Base-by-base conservation (phyloP, 768 basidiomycete species). In the Myochromella boudieri region DNA sequence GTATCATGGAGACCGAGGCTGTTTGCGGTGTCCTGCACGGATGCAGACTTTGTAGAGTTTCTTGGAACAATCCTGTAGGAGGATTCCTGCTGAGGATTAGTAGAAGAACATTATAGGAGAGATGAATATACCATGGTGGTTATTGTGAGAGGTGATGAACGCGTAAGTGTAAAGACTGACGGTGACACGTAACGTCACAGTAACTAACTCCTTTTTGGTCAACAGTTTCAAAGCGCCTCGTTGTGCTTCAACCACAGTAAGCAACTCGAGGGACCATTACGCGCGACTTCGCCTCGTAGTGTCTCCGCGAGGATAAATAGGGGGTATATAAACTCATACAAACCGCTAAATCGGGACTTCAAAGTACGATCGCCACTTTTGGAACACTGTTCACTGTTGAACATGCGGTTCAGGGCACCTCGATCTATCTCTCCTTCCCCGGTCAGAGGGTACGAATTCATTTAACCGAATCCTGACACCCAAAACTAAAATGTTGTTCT, bases 1-100 rank as follows among this genome's bases (percentile, higher is more conserved):
- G 90, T 82, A 64, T 97, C 93, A 64, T 97, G 95, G 1, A 93
- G 74, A 31, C 94, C 95, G 44, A 91, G 70, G 53, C 76, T 76
- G 66, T 86, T 87, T 42, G 81, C 77, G 5, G 83, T 91, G 62
- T 83, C 76, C 49, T 77, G 67, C 37, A 88, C 60, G 4, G 88
- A 81, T 2, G 85, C 88, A 10, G 77, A 68, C 65, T 85, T 83
- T 40, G 75, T 60, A 32, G 66, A 60, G 43, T 61, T 56, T 5
- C 74, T 65, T 12, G 91, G 91, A 1, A 86, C 80, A 52, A 92
- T 68, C 55, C 81, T 79, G 46, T 82, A 67, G 26, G 87, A 81
- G 11, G 76, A 63, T 37, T 77, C 70, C 74, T 75, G 26, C 17
- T 12, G 17, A 24, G 38, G 4, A 10, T 49, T 10, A 46, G 41